phyloP scores from a whole-genome alignment of 768 basidiomycete genomes.

The Podaxis sp. region DNA sequence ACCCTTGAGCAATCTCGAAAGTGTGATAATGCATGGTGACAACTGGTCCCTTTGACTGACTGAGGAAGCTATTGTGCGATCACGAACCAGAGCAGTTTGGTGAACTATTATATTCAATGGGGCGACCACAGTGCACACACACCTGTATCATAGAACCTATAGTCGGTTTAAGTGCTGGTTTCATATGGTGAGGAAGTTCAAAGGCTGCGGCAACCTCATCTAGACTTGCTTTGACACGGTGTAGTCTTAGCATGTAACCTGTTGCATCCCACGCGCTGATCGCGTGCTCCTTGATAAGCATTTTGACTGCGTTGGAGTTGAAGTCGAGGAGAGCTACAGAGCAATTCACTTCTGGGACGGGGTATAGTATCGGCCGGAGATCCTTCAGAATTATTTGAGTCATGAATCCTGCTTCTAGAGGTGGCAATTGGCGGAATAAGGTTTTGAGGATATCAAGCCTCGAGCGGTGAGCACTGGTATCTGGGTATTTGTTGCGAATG shows the following conservation, averaged over 20 bases:
- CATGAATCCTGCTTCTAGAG: constrained; percentile 64
- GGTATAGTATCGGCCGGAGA: constrained; percentile 76
- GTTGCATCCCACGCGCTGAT: constrained; percentile 74
- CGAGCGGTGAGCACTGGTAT: constrained; percentile 16
- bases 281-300: constrained; percentile 61
- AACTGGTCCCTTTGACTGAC: constrained; percentile 70
- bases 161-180: constrained; percentile 34
- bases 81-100: neutral
- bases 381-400: constrained; percentile 91
- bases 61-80: constrained; percentile 69
- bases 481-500: constrained; percentile 36
- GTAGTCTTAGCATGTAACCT: constrained; percentile 50
- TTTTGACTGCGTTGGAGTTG: constrained; percentile 54
- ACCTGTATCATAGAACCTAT: constrained; percentile 69
- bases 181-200: constrained; percentile 31
- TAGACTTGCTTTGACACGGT: constrained; percentile 54
- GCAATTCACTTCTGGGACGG: constrained; percentile 52
- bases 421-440: constrained; percentile 60
- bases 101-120: neutral
- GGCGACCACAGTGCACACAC: constrained; percentile 31
- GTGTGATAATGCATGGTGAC: constrained; percentile 51
- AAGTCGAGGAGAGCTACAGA: constrained; percentile 51
- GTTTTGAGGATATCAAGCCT: constrained; percentile 45
- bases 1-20: constrained; percentile 45
- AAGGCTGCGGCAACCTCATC: constrained; percentile 53